Conservation (phyloP, 2,329 filamentous ascomycete genomes). For the Claviceps digitariae region DNA sequence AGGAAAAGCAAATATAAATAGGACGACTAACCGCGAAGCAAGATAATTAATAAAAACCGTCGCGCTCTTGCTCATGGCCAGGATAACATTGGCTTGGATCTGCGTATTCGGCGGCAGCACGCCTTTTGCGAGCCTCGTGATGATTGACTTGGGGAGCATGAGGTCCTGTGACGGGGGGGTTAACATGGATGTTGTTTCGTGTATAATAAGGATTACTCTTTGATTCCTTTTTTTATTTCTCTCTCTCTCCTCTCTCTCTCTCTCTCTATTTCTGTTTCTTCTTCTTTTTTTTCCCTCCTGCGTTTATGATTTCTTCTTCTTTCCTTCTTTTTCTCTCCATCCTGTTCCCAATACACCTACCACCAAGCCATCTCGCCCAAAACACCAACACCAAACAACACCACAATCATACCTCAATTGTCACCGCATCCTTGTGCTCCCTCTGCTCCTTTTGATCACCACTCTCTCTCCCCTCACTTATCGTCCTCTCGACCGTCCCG, state of each 20-base stretch:
- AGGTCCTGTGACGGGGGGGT: constrained; percentile 43
- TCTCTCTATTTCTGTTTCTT: no score
- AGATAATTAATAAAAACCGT: constrained; percentile 77
- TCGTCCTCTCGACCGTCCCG: constrained; percentile 13
- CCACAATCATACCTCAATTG: constrained; percentile 32
- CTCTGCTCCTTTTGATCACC: constrained; percentile 12
- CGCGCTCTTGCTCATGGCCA: constrained; percentile 68
- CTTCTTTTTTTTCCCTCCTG: no score
- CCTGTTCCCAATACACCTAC: no score
- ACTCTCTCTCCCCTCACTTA: constrained; percentile 15
- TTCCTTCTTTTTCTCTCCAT: no score
- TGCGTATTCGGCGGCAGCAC: constrained; percentile 70
- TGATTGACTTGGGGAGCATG: constrained; percentile 66
- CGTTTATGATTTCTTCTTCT: no score
- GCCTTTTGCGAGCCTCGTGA: constrained; percentile 66
- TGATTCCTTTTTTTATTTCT: no score
- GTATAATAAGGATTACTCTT: no score
- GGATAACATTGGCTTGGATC: constrained; percentile 68
- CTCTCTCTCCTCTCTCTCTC: no score
- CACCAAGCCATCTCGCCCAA: no score
- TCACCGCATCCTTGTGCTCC: constrained; percentile 25
- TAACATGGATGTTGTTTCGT: no score
- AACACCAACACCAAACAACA: no score
- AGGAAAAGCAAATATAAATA: background rate
- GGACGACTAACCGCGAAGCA: constrained; percentile 45